Percentiles rank a stretch among this genome's conserved stretches.
Conservation (phyloP, 306 rosid species). For the cucumber (Cucumis sativus) region DNA sequence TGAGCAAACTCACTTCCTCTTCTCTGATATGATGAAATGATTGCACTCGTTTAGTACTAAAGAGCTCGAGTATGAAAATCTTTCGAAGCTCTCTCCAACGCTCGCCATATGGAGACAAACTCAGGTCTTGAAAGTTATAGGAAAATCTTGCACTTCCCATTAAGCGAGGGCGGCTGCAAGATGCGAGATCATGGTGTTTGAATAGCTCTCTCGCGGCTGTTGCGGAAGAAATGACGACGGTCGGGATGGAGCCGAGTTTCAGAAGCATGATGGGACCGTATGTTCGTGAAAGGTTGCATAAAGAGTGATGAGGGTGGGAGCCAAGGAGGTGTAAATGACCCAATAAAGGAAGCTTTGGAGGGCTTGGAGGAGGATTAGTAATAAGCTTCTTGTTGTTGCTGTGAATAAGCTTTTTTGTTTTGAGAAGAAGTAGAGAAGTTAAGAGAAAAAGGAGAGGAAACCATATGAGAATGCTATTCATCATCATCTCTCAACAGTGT, state of each 20-base stretch:
- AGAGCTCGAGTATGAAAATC: constrained; percentile 9
- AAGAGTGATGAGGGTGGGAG: not conserved
- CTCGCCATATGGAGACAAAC: not conserved
- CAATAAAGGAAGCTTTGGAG: not conserved
- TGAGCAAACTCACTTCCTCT: not conserved
- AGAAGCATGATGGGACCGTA: not conserved
- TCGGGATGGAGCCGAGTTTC: not conserved
- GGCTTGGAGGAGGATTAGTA: not conserved
- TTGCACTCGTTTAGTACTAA: constrained; percentile 9
- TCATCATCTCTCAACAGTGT: no score
- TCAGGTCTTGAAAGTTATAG: not conserved
- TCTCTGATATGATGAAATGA: constrained; percentile 17
- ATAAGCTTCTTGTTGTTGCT: not conserved
- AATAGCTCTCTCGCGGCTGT: not conserved
- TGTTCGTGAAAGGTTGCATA: not conserved
- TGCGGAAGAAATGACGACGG: not conserved
- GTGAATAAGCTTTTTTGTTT: not conserved
- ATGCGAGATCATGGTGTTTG: not conserved
- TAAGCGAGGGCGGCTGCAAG: not conserved
- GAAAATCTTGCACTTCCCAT: not conserved
- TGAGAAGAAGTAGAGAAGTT: no score
- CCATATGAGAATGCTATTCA: not conserved
- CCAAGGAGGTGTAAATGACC: not conserved
- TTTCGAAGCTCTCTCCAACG: not conserved
- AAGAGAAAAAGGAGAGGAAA: not conserved